These are phyloP conservation scores for Tetradesmus lagerheimii DNA, from an alignment of 139 green algal species.

Conservation along the genomic window DNA sequence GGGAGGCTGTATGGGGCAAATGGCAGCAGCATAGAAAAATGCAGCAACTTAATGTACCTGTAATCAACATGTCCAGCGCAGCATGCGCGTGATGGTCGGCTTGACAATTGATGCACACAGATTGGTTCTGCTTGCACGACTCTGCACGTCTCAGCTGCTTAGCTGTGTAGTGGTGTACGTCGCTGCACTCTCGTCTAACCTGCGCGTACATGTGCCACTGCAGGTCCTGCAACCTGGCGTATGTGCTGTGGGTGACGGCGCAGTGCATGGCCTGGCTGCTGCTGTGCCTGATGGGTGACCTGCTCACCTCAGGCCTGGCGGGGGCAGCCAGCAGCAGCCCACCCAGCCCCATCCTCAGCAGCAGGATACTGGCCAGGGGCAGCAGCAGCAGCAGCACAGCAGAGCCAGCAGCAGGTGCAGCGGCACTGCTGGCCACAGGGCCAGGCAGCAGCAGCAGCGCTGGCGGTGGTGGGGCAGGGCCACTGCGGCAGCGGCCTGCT, in stretches of 20 bases:
- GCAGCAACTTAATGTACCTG: no score
- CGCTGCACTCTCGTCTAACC: not conserved
- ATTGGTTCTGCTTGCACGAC: no score
- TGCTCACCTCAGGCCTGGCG: slow-evolving; percentile 12
- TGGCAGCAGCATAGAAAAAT: no score
- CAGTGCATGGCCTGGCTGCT: slow-evolving; percentile 64
- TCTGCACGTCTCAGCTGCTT: no score
- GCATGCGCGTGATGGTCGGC: no score
- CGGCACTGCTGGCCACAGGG: not conserved
- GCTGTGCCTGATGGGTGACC: slow-evolving; percentile 45
- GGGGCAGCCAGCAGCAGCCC: not conserved
- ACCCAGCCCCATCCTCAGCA: not conserved
- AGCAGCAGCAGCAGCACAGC: slow-evolving; percentile 15
- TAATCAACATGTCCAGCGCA: no score
- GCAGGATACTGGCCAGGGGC: not conserved
- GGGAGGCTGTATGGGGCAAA: not conserved
- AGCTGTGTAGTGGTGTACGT: not conserved
- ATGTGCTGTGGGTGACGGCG: slow-evolving; percentile 81
- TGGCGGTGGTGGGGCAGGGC: not conserved
- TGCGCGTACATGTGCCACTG: not conserved
- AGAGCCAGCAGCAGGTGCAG: slow-evolving; percentile 20
- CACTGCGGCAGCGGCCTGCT: not conserved
- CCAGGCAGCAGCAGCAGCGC: not conserved
- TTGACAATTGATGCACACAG: no score
- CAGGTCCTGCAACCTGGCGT: slow-evolving; percentile 84